Conservation (phyloP, 768 basidiomycete species). For the Amanita rubescens region DNA sequence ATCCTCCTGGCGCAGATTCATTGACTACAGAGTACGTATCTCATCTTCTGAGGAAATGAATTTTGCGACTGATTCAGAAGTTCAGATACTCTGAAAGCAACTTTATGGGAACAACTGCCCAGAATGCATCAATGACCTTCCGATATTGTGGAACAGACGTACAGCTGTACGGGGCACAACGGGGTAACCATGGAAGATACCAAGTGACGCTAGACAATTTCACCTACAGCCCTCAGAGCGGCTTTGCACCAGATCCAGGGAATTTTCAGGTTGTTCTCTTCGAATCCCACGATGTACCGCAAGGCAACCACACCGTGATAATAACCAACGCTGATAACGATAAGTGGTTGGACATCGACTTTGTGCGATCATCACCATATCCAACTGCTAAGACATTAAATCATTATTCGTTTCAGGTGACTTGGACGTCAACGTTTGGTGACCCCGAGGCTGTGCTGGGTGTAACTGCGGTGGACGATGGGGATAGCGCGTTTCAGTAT, state of each 20-base stretch:
- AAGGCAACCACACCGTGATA: not conserved
- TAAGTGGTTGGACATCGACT: slow-evolving; percentile 5
- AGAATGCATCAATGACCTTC: slow-evolving; percentile 28
- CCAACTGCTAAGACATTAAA: not conserved
- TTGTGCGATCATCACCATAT: not conserved
- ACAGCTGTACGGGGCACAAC: slow-evolving; percentile 43
- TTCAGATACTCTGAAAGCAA: too few species aligned
- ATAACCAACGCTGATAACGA: not conserved
- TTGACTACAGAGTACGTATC: not conserved
- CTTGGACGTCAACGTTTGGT: slow-evolving; percentile 1
- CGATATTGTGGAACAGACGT: slow-evolving; percentile 43
- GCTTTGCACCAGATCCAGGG: not conserved
- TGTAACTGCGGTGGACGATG: not conserved
- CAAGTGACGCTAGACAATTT: slow-evolving; percentile 33
- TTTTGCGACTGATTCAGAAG: too few species aligned
- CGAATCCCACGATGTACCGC: not conserved
- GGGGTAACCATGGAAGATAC: slow-evolving; percentile 26
- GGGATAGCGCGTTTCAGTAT: not conserved
- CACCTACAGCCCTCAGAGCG: not conserved
- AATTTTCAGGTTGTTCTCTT: not conserved
- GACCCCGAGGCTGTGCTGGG: not conserved
- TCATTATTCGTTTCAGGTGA: not conserved
- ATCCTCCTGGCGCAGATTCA: not conserved
- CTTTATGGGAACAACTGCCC: slow-evolving; percentile 27
- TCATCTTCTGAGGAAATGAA: not conserved